phyloP scores from a whole-genome alignment of 2,329 filamentous ascomycete genomes.

The Xylariales sp. region DNA sequence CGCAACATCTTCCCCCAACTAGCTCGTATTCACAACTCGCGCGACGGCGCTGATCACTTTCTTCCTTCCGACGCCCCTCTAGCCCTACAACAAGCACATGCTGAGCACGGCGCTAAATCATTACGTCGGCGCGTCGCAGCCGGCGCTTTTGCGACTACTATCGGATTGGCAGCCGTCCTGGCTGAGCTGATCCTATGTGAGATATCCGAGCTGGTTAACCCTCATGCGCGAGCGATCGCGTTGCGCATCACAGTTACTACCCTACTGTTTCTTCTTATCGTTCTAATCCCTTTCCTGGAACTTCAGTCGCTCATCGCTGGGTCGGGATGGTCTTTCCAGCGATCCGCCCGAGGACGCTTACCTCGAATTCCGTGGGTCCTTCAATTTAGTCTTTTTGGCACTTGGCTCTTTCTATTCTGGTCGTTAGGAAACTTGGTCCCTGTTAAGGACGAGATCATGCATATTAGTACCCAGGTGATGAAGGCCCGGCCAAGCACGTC shows the following conservation, averaged over 20 bases:
- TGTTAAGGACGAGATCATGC: slow-evolving; percentile 55
- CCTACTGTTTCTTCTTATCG: slow-evolving; percentile 77
- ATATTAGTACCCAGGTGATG: slow-evolving; percentile 53
- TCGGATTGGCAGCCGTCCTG: slow-evolving; percentile 80
- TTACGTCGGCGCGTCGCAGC: slow-evolving; percentile 65
- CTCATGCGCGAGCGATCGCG: slow-evolving; percentile 73
- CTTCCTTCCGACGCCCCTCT: slow-evolving; percentile 72
- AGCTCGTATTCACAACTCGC: slow-evolving; percentile 63
- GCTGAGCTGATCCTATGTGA: slow-evolving; percentile 86
- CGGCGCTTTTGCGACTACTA: slow-evolving; percentile 78
- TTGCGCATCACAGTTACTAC: slow-evolving; percentile 76
- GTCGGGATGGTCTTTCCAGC: slow-evolving; percentile 71
- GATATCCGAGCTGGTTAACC: slow-evolving; percentile 79
- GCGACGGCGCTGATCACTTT: slow-evolving; percentile 70
- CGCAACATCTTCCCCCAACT: slow-evolving; percentile 80
- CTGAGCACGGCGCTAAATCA: slow-evolving; percentile 66
- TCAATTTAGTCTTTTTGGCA: slow-evolving; percentile 69
- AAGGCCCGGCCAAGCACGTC: slow-evolving; percentile 55
- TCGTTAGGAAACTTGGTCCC: slow-evolving; percentile 75
- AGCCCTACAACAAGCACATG: slow-evolving; percentile 67
- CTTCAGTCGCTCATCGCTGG: slow-evolving; percentile 72
- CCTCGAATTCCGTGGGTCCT: slow-evolving; percentile 72
- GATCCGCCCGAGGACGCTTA: slow-evolving; percentile 65
- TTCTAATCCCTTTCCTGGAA: slow-evolving; percentile 82
- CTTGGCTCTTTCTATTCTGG: slow-evolving; percentile 83